A percentile compares a stretch with the other conserved stretches of the same genome.
Conservation (phyloP, 805 yeast genomes). For the Torulaspora delbrueckii region DNA sequence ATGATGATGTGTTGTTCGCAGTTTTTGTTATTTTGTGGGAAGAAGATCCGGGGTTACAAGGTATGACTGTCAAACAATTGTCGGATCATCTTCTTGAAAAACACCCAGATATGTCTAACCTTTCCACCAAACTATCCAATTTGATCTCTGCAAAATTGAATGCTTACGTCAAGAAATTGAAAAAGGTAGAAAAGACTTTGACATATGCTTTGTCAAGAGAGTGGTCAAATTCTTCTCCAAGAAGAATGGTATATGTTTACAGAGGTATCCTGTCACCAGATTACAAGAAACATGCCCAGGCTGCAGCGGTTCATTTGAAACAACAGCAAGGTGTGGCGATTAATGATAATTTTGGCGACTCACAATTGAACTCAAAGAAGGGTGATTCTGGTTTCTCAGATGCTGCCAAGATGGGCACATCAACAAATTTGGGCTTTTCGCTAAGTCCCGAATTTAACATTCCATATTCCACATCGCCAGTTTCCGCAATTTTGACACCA, state of each 20-base stretch:
- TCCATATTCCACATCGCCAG: slow-evolving; percentile 74
- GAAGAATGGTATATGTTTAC: slow-evolving; percentile 83
- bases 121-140: slow-evolving; percentile 76
- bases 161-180: slow-evolving; percentile 80
- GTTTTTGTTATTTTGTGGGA: slow-evolving; percentile 69
- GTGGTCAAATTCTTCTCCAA: slow-evolving; percentile 88
- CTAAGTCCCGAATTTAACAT: slow-evolving; percentile 39
- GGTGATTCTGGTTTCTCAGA: slow-evolving; percentile 1
- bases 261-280: slow-evolving; percentile 74
- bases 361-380: slow-evolving; percentile 1
- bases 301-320: slow-evolving; percentile 37
- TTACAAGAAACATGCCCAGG: slow-evolving; percentile 65
- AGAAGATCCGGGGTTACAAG: slow-evolving; percentile 60
- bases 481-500: slow-evolving; percentile 52
- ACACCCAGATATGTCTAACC: slow-evolving; percentile 79
- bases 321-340: slow-evolving; percentile 21
- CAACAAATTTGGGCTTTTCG: slow-evolving; percentile 18
- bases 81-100: slow-evolving; percentile 69
- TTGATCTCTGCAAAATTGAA: slow-evolving; percentile 76
- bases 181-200: slow-evolving; percentile 71
- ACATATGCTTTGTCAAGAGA: slow-evolving; percentile 75
- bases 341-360: slow-evolving; percentile 16
- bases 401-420: neutral
- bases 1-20: slow-evolving; percentile 71
- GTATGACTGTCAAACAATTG: slow-evolving; percentile 87